Conservation (phyloP, 169 alveolate species). For the Plasmodium falciparum region DNA sequence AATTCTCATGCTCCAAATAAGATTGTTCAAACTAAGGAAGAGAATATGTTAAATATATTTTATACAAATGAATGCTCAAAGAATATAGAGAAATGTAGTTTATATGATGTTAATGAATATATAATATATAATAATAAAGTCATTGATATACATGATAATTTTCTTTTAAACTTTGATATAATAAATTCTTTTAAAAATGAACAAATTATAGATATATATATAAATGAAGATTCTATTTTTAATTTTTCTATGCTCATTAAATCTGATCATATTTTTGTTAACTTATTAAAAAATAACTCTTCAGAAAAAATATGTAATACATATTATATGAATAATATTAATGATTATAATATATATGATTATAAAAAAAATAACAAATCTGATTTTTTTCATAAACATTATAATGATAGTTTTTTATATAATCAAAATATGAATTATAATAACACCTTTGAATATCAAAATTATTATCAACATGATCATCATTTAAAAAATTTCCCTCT, state of each 20-base stretch:
- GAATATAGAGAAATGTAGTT: not conserved
- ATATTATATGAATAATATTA: conserved; percentile 32
- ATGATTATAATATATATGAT: conserved; percentile 28
- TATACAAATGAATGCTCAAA: conserved; percentile 5
- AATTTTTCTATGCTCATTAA: conserved; percentile 9
- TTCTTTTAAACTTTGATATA: conserved; percentile 47
- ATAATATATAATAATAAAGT: conserved; percentile 29
- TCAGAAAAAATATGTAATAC: conserved; percentile 41
- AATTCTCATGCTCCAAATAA: conserved; percentile 23
- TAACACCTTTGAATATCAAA: not conserved
- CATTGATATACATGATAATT: conserved; percentile 50
- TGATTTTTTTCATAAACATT: conserved; percentile 11
- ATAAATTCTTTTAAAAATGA: conserved; percentile 23
- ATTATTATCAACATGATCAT: not conserved
- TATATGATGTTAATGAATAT: conserved; percentile 3
- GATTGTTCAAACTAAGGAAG: conserved; percentile 13
- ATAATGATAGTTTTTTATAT: conserved; percentile 13
- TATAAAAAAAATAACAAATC: conserved; percentile 9
- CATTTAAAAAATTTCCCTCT: conserved; percentile 14
- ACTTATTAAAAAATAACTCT: conserved; percentile 5
- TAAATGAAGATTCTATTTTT: conserved; percentile 47
- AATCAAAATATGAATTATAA: not conserved
- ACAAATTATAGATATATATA: not conserved
- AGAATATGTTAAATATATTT: not conserved
- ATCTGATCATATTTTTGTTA: conserved; percentile 13